Evolutionary conservation across 441 rosid species (phyloP), one percentile per base, ranked within the genome.

Genomic region (Populus hybrid): DNA sequence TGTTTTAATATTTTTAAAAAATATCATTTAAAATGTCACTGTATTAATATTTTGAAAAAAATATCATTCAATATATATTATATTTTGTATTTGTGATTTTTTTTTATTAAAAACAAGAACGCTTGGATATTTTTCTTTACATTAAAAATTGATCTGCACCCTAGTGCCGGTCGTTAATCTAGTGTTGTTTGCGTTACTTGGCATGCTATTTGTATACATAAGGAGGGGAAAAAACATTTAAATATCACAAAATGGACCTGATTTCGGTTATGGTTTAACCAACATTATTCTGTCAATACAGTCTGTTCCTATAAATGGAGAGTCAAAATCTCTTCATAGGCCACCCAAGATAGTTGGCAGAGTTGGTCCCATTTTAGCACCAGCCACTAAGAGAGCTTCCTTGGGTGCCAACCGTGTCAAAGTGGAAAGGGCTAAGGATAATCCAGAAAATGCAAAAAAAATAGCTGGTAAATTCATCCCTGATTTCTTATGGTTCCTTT

Each of bases 301-400:
- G 94, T 77, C 74, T 81, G 78, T 67, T 77, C 79, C 85, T 69
- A 76, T 77, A 79, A 81, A 77, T 77, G 81, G 84, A 77, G 85
- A 83, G 63, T 81, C 86, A 57, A 78, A 77, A 74, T 79, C 89
- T 77, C 76, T 82, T 80, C 77, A 85, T 67, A 92, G 88, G 87
- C 93, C 92, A 68, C 86, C 89, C 26, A 88, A 75, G 81, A 85
- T 80, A 82, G 81, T 67, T 28, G 82, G 86, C 67, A 84, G 78
- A 77, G 80, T 59, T 72, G 81, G 75, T 78, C 78, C 86, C 67
- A 68, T 83, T 74, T 57, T 87, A 61, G 77, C 88, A 69, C 57
- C 91, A 81, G 84, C 87, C 74, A 78, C 86, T 68, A 90, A 88
- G 79, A 87, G 91, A 86, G 88, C 82, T 69, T 90, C 92, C 14